Conservation (phyloP, 2,329 filamentous ascomycete genomes). For the Xylariaceae sp. region DNA sequence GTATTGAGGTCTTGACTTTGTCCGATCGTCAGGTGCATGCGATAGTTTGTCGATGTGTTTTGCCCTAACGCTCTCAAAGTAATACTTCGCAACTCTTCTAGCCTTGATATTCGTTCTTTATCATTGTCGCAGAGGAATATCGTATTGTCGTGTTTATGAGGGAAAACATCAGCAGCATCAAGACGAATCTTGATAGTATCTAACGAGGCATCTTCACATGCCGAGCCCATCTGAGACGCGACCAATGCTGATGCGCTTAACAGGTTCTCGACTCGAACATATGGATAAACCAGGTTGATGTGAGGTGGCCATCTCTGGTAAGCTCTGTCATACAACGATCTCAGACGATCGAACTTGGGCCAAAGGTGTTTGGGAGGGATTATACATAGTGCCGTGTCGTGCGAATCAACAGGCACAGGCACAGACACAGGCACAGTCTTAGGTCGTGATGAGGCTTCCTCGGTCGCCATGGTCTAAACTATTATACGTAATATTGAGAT, state of each 20-base stretch:
- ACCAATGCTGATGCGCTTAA: constrained; percentile 50
- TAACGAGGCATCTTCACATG: constrained; percentile 18
- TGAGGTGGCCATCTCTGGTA: constrained; percentile 70
- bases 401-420: constrained; percentile 43
- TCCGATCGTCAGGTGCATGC: constrained; percentile 65
- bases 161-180: constrained; percentile 54
- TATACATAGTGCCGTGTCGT: constrained; percentile 67
- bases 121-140: constrained; percentile 51
- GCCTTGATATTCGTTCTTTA: constrained; percentile 16
- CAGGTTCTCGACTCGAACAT: constrained; percentile 59
- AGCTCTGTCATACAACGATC: constrained; percentile 67
- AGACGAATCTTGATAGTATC: constrained; percentile 42
- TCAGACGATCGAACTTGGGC: constrained; percentile 58
- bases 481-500: not conserved
- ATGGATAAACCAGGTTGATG: constrained; percentile 71
- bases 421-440: constrained; percentile 24
- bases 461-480: constrained; percentile 31
- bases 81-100: constrained; percentile 45
- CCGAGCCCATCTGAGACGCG: constrained; percentile 42
- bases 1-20: constrained; percentile 58
- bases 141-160: constrained; percentile 57
- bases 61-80: constrained; percentile 49
- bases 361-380: constrained; percentile 59
- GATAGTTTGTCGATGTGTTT: constrained; percentile 40
- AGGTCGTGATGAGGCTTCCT: constrained; percentile 3